Evolutionary conservation across 169 alveolate genomes (phyloP).

Genomic region (Perkinsus olseni): DNA sequence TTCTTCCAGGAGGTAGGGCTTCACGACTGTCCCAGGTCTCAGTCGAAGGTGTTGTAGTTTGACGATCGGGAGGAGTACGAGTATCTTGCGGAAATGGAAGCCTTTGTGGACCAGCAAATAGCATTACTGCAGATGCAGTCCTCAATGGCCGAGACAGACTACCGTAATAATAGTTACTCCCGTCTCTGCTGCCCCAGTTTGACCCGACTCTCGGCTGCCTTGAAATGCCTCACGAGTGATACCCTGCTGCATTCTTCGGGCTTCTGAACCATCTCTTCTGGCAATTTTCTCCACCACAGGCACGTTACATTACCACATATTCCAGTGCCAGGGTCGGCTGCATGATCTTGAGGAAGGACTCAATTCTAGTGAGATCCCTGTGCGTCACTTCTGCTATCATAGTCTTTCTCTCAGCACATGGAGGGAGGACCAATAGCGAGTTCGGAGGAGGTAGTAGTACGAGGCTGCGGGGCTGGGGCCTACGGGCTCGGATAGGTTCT

Average conservation of each 20-base stretch:
- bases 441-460: not conserved
- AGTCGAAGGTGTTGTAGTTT: not conserved
- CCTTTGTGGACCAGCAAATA: not conserved
- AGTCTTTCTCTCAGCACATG: not conserved
- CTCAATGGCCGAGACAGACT: not conserved
- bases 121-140: not conserved
- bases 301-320: not conserved
- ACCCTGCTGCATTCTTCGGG: too few species aligned
- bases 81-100: not conserved
- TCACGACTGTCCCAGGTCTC: not conserved
- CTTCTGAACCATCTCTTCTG: too few species aligned
- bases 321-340: not conserved
- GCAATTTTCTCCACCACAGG: not conserved
- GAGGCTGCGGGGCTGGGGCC: not conserved
- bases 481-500: too few species aligned
- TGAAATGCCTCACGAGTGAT: too few species aligned
- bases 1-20: not conserved
- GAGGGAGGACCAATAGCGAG: not conserved
- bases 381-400: not conserved
- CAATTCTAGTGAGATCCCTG: not conserved
- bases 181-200: too few species aligned
- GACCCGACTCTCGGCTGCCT: too few species aligned
- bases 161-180: not conserved
- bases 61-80: not conserved
- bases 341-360: not conserved